phyloP scores from a whole-genome alignment of 169 alveolate species.

The Neospora caninum region DNA sequence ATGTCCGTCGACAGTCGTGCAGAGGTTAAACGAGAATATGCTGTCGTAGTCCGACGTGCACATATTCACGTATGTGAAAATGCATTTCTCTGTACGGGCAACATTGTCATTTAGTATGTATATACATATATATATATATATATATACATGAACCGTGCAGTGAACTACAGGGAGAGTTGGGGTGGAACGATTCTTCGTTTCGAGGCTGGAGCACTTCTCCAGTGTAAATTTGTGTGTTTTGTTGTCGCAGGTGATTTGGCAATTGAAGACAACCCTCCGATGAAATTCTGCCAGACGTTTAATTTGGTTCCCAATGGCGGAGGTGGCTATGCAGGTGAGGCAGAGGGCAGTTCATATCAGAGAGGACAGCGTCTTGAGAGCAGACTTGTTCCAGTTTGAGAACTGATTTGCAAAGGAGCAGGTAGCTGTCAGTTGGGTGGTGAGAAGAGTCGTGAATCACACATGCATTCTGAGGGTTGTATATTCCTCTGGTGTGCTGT shows the following conservation, averaged over 20 bases:
- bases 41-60: background rate
- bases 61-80: background rate
- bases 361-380: background rate
- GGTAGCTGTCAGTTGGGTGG: background rate
- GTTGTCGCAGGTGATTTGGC: slow-evolving; percentile 72
- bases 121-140: background rate
- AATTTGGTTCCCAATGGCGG: slow-evolving; percentile 80
- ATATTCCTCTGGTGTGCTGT: background rate
- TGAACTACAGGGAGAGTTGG: background rate
- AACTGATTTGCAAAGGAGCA: background rate
- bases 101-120: background rate
- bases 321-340: slow-evolving; percentile 76
- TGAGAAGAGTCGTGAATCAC: background rate
- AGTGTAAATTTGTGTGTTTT: background rate
- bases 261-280: slow-evolving; percentile 83
- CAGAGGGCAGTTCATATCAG: background rate
- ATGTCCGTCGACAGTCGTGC: too few species aligned
- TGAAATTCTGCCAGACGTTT: slow-evolving; percentile 81
- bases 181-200: too few species aligned
- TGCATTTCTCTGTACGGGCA: background rate
- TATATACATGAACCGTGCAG: background rate
- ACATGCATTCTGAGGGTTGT: background rate
- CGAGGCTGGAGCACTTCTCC: too few species aligned
- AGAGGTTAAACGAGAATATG: background rate
- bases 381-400: too few species aligned